A percentile compares a stretch with the other conserved stretches of the same genome.
These are phyloP conservation scores for Russula ochroleuca DNA, from an alignment of 768 basidiomycete species.

Conservation along the genomic window DNA sequence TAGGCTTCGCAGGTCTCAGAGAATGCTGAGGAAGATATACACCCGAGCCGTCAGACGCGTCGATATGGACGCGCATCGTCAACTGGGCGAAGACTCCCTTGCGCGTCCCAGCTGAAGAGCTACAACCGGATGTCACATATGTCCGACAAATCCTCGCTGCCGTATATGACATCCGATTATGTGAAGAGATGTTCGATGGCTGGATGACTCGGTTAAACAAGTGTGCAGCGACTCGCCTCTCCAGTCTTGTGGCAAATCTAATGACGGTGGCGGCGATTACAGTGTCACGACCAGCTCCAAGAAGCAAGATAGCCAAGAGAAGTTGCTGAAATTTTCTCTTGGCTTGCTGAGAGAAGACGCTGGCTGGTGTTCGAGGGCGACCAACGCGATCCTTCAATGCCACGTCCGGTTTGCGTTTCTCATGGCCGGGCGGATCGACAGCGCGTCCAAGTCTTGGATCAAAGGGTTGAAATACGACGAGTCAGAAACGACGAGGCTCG, in stretches of 20 bases:
- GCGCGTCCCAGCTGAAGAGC: slow-evolving; percentile 5
- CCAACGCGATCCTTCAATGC: slow-evolving; percentile 15
- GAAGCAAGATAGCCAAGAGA: slow-evolving; percentile 8
- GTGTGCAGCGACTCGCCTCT: not conserved
- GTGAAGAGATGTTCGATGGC: slow-evolving; percentile 16
- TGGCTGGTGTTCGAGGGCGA: slow-evolving; percentile 7
- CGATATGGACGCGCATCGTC: no score
- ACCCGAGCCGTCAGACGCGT: slow-evolving; percentile 5
- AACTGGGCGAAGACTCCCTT: slow-evolving; percentile 14
- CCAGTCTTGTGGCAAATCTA: not conserved
- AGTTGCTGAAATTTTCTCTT: not conserved
- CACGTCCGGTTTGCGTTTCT: slow-evolving; percentile 15
- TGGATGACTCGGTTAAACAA: slow-evolving; percentile 15
- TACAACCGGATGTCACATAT: slow-evolving; percentile 10
- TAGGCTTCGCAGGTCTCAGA: slow-evolving; percentile 1
- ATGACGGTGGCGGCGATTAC: not conserved
- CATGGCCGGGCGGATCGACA: slow-evolving; percentile 15
- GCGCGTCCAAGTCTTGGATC: slow-evolving; percentile 11
- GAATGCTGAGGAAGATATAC: slow-evolving; percentile 12
- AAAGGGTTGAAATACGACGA: slow-evolving; percentile 13
- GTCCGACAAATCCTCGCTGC: slow-evolving; percentile 10
- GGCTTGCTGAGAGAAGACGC: slow-evolving; percentile 4
- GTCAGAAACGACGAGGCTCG: slow-evolving; percentile 14
- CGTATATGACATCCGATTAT: slow-evolving; percentile 21
- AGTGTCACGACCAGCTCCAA: not conserved